phyloP scores from a whole-genome alignment of 345 rosid genomes.

The Trapa bicornis region DNA sequence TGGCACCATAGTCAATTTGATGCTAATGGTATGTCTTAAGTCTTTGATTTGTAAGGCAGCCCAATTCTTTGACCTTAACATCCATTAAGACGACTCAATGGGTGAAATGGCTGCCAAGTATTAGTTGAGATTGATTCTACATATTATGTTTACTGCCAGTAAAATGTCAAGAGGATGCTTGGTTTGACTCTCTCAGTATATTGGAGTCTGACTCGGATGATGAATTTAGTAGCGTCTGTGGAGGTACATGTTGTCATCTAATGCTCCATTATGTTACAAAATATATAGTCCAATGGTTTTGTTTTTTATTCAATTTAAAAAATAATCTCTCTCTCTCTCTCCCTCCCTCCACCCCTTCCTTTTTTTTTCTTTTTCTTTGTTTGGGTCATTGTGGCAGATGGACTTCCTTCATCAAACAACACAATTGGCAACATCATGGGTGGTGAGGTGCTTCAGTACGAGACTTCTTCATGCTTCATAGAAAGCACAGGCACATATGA shows the following conservation, averaged over 20 bases:
- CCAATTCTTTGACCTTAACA: background rate
- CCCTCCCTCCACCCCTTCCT: too few relatives aligned
- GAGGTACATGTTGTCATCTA: conserved; percentile 32
- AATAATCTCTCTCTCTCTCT: background rate
- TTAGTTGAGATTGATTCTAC: background rate
- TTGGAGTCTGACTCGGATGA: conserved; percentile 88
- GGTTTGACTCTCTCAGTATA: conserved; percentile 68
- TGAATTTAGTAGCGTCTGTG: conserved; percentile 58
- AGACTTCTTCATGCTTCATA: conserved; percentile 44
- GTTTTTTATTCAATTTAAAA: background rate
- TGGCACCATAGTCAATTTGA: conserved; percentile 42
- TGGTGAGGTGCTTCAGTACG: conserved; percentile 62
- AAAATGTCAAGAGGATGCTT: conserved; percentile 50
- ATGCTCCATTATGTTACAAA: background rate
- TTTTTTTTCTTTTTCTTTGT: background rate
- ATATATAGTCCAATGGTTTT: background rate
- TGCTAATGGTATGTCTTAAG: conserved; percentile 17
- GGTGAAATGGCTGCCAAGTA: background rate
- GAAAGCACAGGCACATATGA: conserved; percentile 43
- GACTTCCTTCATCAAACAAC: conserved; percentile 26
- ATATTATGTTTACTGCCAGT: conserved; percentile 17
- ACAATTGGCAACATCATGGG: conserved; percentile 30
- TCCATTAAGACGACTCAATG: background rate
- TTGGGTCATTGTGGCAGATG: conserved; percentile 25
- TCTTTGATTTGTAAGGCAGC: background rate